Base-by-base conservation (phyloP, 1,284 basidiomycete species). In the Fomitopsis pinicola region DNA sequence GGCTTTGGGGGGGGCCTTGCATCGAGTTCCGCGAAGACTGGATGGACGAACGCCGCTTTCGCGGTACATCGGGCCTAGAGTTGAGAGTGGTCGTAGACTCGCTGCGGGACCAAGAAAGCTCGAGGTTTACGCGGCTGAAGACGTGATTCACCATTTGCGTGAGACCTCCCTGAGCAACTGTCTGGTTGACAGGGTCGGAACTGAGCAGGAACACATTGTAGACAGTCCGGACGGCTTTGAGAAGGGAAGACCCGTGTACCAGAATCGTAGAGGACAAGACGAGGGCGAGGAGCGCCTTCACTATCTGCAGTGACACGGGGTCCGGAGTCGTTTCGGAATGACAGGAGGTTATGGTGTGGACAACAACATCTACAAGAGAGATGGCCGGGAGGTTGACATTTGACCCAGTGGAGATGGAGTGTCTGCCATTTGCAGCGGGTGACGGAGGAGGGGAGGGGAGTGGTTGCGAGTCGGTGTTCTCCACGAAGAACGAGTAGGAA, bases 61-160 rank as follows among this genome's bases (percentile, higher is more conserved):
- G 71, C 69, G 7, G 65, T 64, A 28, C 57, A 2, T 38, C 62
- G 33, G 59, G 62, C 35, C 62, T 66, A 2, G 60, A 62, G 35
- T 68, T 58, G 1, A 72, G 63, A 2, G 69, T 70, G 9, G 67
- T 55, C 19, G 62, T 68, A 26, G 72, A 71, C 15, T 73, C 68
- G 52, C 63, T 70, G 5, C 64, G 66, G 38, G 69, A 66, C 4
- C 68, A 40, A 5, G 63, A 54, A 17, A 66, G 59, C 28, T 61
- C 69, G 15, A 78, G 60, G 65, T 80, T 78, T 69, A 90, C 91
- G 30, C 96, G 84, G 8, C 90, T 83, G 74, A 98, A 98, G 59
- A 98, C 88, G 70, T 97, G 95, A 69, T 97, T 92, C 1, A 98
- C 94, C 89, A 98, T 98, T 75, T 98, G 96, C 0, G 94, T 95